These are phyloP conservation scores for Arachnopeziza araneosa DNA, from an alignment of 2,329 filamentous ascomycete genomes.

Conservation along the genomic window DNA sequence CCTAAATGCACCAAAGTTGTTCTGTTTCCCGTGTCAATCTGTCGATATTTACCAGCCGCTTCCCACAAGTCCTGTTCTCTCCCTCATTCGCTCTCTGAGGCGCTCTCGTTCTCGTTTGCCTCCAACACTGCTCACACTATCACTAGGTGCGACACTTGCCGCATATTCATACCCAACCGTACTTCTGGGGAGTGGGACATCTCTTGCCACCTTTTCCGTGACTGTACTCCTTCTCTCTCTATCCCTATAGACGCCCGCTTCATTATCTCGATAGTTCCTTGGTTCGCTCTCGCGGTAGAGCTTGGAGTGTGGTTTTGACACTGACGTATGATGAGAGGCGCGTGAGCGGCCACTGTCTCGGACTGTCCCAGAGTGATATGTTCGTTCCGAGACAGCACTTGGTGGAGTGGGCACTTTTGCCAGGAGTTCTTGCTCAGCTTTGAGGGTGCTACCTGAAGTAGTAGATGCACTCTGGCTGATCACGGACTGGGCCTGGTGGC, in stretches of 20 bases:
- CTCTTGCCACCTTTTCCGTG: conserved; percentile 10
- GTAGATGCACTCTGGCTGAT: neutral
- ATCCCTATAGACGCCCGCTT: neutral
- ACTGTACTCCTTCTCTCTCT: conserved; percentile 1
- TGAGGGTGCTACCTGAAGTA: neutral
- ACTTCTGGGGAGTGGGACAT: conserved; percentile 22
- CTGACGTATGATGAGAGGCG: neutral
- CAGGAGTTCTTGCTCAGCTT: neutral
- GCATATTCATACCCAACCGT: conserved; percentile 31
- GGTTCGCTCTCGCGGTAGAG: neutral
- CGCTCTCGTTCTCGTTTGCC: conserved; percentile 25
- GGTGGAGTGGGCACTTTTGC: conserved; percentile 1
- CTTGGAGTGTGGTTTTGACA: neutral
- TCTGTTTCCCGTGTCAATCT: neutral
- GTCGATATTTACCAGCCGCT: neutral
- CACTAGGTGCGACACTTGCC: conserved; percentile 51
- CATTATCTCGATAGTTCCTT: neutral
- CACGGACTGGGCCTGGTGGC: neutral
- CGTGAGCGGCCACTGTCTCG: neutral
- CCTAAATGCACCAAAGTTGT: neutral
- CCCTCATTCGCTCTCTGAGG: conserved; percentile 13
- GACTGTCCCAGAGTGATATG: neutral
- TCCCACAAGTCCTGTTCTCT: neutral
- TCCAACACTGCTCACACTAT: conserved; percentile 60
- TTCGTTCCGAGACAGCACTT: neutral